phyloP scores from a whole-genome alignment of 2,329 filamentous ascomycete genomes.

The Aspergillus alliaceus region DNA sequence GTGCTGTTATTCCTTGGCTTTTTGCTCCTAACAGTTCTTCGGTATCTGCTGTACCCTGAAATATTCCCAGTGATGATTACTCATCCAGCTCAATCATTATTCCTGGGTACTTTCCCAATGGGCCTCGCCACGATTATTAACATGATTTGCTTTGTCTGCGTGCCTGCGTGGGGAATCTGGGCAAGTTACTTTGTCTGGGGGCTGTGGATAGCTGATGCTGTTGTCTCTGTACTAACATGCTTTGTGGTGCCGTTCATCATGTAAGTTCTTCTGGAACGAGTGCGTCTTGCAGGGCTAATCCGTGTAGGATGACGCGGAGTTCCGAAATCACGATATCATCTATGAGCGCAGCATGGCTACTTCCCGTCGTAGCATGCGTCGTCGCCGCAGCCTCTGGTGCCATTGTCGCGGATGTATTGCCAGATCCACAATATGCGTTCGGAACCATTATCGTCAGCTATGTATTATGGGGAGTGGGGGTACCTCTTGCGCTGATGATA shows the following conservation, averaged over 20 bases:
- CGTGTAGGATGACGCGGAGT: too few relatives aligned
- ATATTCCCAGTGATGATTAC: constrained; percentile 67
- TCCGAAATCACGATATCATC: constrained; percentile 42
- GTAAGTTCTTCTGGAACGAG: too few relatives aligned
- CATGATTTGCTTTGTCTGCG: constrained; percentile 62
- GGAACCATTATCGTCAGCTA: constrained; percentile 66
- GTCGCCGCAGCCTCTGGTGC: constrained; percentile 66
- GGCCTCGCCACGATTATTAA: constrained; percentile 67
- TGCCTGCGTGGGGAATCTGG: constrained; percentile 61
- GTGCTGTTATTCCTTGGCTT: constrained; percentile 45
- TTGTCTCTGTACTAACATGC: constrained; percentile 55
- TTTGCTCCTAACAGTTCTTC: constrained; percentile 56
- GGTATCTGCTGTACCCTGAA: constrained; percentile 65
- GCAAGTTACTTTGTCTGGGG: constrained; percentile 57
- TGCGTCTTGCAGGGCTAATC: too few relatives aligned
- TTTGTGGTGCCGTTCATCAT: constrained; percentile 59
- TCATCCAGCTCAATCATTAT: constrained; percentile 67
- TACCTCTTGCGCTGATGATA: constrained; percentile 62
- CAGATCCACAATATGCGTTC: constrained; percentile 56
- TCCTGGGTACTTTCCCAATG: constrained; percentile 69
- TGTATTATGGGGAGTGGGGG: constrained; percentile 67
- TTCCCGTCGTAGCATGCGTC: constrained; percentile 67
- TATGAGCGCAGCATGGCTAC: constrained; percentile 66
- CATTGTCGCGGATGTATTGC: constrained; percentile 60
- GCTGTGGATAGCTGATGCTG: constrained; percentile 59